Evolutionary conservation across 2,329 filamentous ascomycete genomes (phyloP).

Genomic region (Trichoderma atrobrunneum): DNA sequence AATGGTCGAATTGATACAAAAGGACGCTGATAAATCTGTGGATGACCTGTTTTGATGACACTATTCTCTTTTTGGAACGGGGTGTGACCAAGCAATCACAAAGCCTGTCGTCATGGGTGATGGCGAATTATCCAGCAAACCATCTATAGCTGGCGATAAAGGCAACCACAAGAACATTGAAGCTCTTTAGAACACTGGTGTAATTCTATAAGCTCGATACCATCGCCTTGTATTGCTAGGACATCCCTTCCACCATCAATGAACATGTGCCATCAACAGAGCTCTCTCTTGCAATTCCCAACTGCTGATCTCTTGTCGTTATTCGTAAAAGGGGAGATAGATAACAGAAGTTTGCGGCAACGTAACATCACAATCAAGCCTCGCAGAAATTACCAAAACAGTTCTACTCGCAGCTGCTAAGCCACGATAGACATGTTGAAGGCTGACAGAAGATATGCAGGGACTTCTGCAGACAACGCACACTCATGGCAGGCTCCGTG

Average conservation of each 20-base stretch:
- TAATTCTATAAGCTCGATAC: background rate
- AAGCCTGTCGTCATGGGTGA: background rate
- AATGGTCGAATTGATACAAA: conserved; percentile 90
- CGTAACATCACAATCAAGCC: background rate
- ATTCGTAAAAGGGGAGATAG: background rate
- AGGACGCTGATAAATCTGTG: conserved; percentile 90
- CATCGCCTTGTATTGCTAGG: background rate
- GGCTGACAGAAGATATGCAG: background rate
- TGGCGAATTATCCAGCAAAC: background rate
- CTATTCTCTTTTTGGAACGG: background rate
- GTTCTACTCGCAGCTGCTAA: background rate
- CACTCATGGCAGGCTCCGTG: background rate
- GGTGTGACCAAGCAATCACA: background rate
- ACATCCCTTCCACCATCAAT: background rate
- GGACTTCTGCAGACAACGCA: background rate
- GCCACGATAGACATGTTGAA: background rate
- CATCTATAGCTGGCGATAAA: background rate
- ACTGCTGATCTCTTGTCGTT: background rate
- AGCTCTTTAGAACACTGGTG: no score
- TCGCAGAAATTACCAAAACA: background rate
- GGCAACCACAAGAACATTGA: background rate
- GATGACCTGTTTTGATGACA: conserved; percentile 69
- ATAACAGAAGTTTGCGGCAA: background rate
- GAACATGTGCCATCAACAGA: background rate
- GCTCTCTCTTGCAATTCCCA: background rate